Evolutionary conservation across 768 basidiomycete species (phyloP).

Genomic region (Boletus bicolor): DNA sequence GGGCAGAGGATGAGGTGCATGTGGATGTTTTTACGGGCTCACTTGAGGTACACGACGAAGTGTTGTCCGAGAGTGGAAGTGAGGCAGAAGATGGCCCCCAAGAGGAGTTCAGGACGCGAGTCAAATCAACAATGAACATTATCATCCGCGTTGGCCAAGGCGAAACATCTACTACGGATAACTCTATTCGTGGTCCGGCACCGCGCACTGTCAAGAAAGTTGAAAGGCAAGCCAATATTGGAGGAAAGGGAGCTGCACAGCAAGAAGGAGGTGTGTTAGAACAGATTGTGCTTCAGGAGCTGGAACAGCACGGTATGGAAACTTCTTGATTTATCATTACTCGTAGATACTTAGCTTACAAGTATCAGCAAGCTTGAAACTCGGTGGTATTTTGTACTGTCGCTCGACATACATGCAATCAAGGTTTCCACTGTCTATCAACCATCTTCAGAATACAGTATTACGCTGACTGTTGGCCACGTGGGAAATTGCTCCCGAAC

Average conservation of each 20-base stretch:
- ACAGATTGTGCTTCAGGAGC: constrained; percentile 39
- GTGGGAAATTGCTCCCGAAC: too few species aligned
- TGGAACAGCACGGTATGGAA: constrained; percentile 44
- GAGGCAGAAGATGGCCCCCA: constrained; percentile 61
- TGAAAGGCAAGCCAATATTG: constrained; percentile 3
- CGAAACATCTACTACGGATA: constrained; percentile 32
- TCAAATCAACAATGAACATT: constrained; percentile 66
- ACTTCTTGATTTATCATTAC: constrained; percentile 8
- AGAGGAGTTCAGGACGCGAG: constrained; percentile 56
- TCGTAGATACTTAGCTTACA: neutral
- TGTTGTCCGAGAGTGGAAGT: constrained; percentile 40
- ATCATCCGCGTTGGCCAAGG: constrained; percentile 62
- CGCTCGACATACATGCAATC: neutral
- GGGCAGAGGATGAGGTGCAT: constrained; percentile 56
- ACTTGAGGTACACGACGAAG: constrained; percentile 73
- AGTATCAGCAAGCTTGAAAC: neutral
- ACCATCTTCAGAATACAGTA: neutral
- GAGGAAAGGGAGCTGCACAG: constrained; percentile 5
- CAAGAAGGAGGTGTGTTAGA: constrained; percentile 9
- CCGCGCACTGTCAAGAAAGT: constrained; percentile 2
- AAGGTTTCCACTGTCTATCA: neutral
- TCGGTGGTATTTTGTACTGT: neutral
- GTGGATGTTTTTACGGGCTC: constrained; percentile 66
- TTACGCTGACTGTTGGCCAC: neutral
- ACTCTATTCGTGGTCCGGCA: constrained; percentile 1